These are phyloP conservation scores for Saccharomyces hybrid DNA, from an alignment of 1,139 yeast species.

Conservation along the genomic window DNA sequence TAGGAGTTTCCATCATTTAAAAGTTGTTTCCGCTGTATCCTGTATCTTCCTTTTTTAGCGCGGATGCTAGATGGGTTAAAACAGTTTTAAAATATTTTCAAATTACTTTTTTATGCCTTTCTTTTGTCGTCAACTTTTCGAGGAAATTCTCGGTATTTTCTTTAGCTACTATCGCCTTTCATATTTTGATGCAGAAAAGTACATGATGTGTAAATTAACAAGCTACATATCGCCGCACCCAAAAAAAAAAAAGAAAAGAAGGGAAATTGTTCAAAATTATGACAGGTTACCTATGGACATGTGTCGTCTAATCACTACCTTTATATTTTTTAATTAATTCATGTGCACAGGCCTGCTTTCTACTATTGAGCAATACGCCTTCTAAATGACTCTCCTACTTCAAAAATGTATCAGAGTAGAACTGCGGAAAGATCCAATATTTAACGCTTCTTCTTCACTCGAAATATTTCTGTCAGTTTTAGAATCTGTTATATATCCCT, in stretches of 20 bases:
- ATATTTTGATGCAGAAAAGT: neutral
- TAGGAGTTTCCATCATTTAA: conserved; percentile 8
- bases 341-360: neutral
- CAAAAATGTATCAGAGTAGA: too few relatives aligned
- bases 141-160: neutral
- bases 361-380: too few relatives aligned
- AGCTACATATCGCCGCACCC: neutral
- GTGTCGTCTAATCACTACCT: neutral
- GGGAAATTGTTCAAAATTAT: neutral
- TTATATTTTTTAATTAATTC: too few relatives aligned
- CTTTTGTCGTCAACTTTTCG: neutral
- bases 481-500: too few relatives aligned
- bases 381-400: too few relatives aligned
- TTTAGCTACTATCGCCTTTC: neutral
- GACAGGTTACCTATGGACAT: neutral
- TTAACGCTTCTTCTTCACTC: too few relatives aligned
- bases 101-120: neutral
- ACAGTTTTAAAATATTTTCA: neutral
- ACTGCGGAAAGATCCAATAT: too few relatives aligned
- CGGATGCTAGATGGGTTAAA: neutral
- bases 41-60: neutral
- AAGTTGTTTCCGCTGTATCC: neutral
- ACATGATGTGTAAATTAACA: conserved; percentile 8
- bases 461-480: too few relatives aligned
- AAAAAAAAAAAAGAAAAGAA: neutral